These are phyloP conservation scores for Scheffersomyces parashehatae DNA, from an alignment of 1,139 yeast genomes.

Conservation along the genomic window DNA sequence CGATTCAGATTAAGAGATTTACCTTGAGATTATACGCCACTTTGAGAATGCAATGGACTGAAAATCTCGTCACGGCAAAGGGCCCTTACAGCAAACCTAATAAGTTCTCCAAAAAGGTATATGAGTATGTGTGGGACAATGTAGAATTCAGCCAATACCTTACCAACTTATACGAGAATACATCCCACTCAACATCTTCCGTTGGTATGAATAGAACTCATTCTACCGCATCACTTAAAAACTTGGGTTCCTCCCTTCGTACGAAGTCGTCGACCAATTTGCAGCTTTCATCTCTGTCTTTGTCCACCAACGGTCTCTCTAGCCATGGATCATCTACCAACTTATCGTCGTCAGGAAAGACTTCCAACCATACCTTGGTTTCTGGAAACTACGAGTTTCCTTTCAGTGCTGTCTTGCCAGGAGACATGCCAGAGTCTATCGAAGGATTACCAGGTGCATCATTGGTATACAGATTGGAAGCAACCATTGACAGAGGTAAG, in stretches of 20 bases:
- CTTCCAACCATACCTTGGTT: constrained; percentile 34
- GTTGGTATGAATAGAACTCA: constrained; percentile 17
- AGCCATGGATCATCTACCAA: constrained; percentile 9
- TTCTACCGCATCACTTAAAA: constrained; percentile 38
- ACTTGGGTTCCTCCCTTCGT: constrained; percentile 28
- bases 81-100: constrained; percentile 51
- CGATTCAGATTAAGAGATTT: constrained; percentile 65
- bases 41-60: constrained; percentile 60
- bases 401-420: constrained; percentile 82
- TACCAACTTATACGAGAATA: constrained; percentile 31
- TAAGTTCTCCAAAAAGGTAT: constrained; percentile 64
- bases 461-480: constrained; percentile 74
- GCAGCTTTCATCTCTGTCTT: constrained; percentile 14
- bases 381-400: constrained; percentile 92
- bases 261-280: constrained; percentile 35
- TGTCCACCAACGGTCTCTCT: constrained; percentile 8
- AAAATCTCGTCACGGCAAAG: constrained; percentile 45
- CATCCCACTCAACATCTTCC: constrained; percentile 4
- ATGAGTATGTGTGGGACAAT: constrained; percentile 77
- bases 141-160: constrained; percentile 47
- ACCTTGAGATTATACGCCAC: constrained; percentile 66
- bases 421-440: constrained; percentile 80
- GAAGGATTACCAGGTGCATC: constrained; percentile 90
- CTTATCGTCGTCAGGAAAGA: constrained; percentile 18
- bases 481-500: constrained; percentile 80